phyloP scores from a whole-genome alignment of 345 rosid species.

The Salix udensis region DNA sequence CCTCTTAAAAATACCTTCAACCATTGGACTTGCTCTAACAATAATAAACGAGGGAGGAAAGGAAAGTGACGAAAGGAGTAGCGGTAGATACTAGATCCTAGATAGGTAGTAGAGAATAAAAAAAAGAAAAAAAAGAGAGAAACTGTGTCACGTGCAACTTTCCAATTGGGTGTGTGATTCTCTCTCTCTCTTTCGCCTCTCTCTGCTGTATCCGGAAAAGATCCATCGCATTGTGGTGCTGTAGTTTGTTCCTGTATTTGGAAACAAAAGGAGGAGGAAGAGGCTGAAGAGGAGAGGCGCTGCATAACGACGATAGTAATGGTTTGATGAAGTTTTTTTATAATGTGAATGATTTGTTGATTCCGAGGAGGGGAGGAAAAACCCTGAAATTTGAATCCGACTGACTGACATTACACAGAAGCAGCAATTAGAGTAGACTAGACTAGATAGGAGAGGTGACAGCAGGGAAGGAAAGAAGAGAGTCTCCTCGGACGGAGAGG shows the following conservation, averaged over 20 bases:
- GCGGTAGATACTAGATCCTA: too few species aligned
- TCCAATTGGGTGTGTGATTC: not conserved
- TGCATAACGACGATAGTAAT: not conserved
- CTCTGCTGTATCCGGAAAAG: not conserved
- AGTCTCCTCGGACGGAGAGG: constrained; percentile 29
- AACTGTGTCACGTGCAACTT: not conserved
- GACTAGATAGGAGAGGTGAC: not conserved
- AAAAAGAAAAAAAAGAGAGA: too few species aligned
- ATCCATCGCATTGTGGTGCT: not conserved
- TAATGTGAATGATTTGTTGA: not conserved
- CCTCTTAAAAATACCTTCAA: too few species aligned
- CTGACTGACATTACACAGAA: too few species aligned
- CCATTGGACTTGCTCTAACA: too few species aligned
- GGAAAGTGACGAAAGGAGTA: too few species aligned
- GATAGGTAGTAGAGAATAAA: too few species aligned
- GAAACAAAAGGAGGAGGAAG: not conserved
- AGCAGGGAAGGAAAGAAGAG: constrained; percentile 4
- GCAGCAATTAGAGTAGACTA: not conserved
- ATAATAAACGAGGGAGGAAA: too few species aligned
- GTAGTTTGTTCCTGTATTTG: constrained; percentile 12
- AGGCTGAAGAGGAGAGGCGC: not conserved
- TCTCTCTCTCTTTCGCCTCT: not conserved
- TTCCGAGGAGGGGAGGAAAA: not conserved
- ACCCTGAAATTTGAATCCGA: not conserved
- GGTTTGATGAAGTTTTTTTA: not conserved